These are phyloP conservation scores for Boletus reticulatus DNA, from an alignment of 768 basidiomycete genomes.

Conservation along the genomic window DNA sequence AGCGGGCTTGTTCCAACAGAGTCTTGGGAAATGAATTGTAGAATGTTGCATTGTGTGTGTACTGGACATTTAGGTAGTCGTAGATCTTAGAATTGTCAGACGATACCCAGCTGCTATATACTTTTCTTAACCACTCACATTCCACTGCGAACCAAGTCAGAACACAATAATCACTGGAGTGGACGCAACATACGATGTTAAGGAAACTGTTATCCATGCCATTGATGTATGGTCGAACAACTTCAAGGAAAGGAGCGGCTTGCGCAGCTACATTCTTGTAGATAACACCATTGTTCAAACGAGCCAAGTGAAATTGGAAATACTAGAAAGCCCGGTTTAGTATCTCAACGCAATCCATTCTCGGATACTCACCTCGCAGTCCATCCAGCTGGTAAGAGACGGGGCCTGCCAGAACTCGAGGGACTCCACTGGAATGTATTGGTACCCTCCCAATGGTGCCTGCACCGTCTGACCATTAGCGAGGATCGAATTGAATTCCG, in stretches of 20 bases:
- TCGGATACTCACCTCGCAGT: conserved; percentile 42
- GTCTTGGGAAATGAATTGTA: conserved; percentile 68
- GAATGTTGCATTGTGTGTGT: conserved; percentile 79
- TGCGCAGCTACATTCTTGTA: conserved; percentile 56
- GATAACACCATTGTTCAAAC: conserved; percentile 26
- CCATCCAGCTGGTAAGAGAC: conserved; percentile 77
- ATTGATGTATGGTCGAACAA: conserved; percentile 64
- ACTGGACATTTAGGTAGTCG: conserved; percentile 73
- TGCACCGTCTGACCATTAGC: conserved; percentile 71
- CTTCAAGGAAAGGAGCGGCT: conserved; percentile 64
- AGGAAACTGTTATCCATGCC: conserved; percentile 60
- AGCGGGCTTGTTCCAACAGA: conserved; percentile 66
- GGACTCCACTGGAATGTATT: conserved; percentile 63
- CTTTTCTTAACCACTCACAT: conserved; percentile 45
- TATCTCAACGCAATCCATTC: neutral
- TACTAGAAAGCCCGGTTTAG: conserved; percentile 15
- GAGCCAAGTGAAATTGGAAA: conserved; percentile 24
- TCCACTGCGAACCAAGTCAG: conserved; percentile 51
- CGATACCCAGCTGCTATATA: neutral
- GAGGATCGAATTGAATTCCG: conserved; percentile 60
- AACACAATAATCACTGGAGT: neutral
- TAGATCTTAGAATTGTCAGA: conserved; percentile 48
- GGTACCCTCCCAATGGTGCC: conserved; percentile 80
- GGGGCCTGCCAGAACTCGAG: conserved; percentile 60
- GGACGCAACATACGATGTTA: conserved; percentile 54